These are phyloP conservation scores for Somion occarium DNA, from an alignment of 1,284 basidiomycete genomes.

Conservation along the genomic window DNA sequence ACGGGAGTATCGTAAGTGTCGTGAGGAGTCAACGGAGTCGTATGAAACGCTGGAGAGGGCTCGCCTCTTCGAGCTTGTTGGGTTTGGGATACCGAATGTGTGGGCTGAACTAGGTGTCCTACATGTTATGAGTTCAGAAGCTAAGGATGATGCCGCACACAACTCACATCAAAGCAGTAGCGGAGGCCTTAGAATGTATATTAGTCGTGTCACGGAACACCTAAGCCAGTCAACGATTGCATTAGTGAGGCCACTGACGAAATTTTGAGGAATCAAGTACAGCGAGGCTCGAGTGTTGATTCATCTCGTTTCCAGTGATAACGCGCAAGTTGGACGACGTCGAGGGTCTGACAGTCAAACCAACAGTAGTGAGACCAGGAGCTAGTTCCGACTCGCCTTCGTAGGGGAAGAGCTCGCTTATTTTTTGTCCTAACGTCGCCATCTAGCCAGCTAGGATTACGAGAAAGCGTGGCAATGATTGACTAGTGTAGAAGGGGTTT, in stretches of 20 bases:
- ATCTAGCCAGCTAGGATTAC: neutral
- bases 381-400: neutral
- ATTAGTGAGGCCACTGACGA: neutral
- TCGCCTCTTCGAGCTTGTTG: slow-evolving; percentile 14
- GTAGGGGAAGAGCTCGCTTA: slow-evolving; percentile 2
- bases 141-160: neutral
- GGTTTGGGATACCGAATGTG: slow-evolving; percentile 11
- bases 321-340: slow-evolving; percentile 2
- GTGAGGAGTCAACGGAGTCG: neutral
- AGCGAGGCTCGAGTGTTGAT: neutral
- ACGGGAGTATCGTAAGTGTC: slow-evolving; percentile 29
- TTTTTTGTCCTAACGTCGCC: slow-evolving; percentile 4
- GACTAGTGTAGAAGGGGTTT: neutral
- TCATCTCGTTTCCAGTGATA: slow-evolving; percentile 3
- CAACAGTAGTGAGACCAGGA: neutral
- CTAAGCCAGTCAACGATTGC: neutral
- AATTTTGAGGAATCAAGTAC: neutral
- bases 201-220: neutral
- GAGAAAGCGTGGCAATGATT: neutral
- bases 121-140: neutral
- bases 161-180: neutral
- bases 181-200: neutral
- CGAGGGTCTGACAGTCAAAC: neutral
- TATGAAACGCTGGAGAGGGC: slow-evolving; percentile 16
- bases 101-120: slow-evolving; percentile 4